Evolutionary conservation across 208 protist species (phyloP), one percentile per base, ranked within the genome.

Genomic region (Angomonas deanei): DNA sequence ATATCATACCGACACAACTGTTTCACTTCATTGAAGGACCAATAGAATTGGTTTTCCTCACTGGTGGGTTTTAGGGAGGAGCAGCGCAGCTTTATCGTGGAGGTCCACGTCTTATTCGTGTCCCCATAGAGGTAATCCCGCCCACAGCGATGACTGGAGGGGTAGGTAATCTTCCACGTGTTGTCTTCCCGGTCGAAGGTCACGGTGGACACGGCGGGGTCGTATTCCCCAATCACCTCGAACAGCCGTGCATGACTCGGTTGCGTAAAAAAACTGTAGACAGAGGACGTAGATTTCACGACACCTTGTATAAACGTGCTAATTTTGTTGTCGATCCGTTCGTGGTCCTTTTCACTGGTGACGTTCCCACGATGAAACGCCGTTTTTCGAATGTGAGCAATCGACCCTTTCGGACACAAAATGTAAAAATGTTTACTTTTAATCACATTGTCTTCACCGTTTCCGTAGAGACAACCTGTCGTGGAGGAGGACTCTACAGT

Each of bases 91-190:
- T 23, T 50, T 26, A 38, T 26, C 31, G 31, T 63, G 6, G 66
- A 39, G 31, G 27, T 42, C 39, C 64, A 28, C 10, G 28, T 62
- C 17, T 36, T 33, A 3, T 34, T 19, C 19, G 8, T 3, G 19
- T 8, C 3, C 0, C 26, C 33, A 47, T 55, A 66, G 3, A 28
- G 49, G 34, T 13, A 17, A 70, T 70, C 1, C 33, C n/a, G 8
- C 5, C 24, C 31, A 34, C 53, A 59, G 11, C 1, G 60, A 19
- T 65, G 23, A 2, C 26, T 69, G 17, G 80, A 87, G 24, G 88
- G 84, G 58, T 88, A 91, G 50, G 68, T 32, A 39, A 89, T 66
- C 38, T 92, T 85, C 85, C 88, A 94, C 52, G 64, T 72, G 15
- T 66, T 62, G n/a, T 75, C 64, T 17, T 73, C 66, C 10, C 4